Conservation (phyloP, 768 basidiomycete species). For the Boletus barrowsii region DNA sequence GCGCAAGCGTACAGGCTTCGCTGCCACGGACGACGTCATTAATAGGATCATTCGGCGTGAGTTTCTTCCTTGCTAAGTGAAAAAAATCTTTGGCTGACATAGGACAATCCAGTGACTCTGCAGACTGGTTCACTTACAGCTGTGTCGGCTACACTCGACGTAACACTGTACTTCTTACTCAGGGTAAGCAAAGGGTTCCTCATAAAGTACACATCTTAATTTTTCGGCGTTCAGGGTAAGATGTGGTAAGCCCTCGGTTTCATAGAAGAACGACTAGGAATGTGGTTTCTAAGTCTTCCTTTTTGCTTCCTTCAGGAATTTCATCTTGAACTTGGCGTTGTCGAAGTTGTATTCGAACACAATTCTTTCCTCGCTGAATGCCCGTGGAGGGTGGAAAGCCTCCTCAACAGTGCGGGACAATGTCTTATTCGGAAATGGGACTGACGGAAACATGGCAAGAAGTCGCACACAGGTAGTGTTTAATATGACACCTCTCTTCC, state of each 20-base stretch:
- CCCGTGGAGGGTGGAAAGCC: slow-evolving; percentile 23
- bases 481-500: too few species aligned
- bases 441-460: neutral
- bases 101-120: slow-evolving; percentile 20
- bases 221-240: neutral
- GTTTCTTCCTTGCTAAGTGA: neutral
- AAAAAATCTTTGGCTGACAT: neutral
- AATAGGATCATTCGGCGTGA: slow-evolving; percentile 42
- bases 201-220: neutral
- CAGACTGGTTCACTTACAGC: slow-evolving; percentile 25
- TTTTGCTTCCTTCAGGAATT: slow-evolving; percentile 6
- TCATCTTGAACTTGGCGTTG: slow-evolving; percentile 22
- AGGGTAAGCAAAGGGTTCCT: slow-evolving; percentile 6
- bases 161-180: slow-evolving; percentile 14
- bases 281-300: neutral
- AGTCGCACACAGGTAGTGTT: slow-evolving; percentile 3
- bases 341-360: slow-evolving; percentile 27
- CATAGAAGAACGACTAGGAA: neutral
- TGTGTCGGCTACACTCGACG: slow-evolving; percentile 10
- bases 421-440: slow-evolving; percentile 5
- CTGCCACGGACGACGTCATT: slow-evolving; percentile 34
- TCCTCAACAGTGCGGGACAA: neutral
- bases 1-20: slow-evolving; percentile 42
- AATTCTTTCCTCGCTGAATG: slow-evolving; percentile 17
- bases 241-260: slow-evolving; percentile 1